Percentiles rank a stretch among this genome's conserved stretches.
These are phyloP conservation scores for Emydomyces testavorans DNA, from an alignment of 2,329 filamentous ascomycete genomes.

Conservation along the genomic window DNA sequence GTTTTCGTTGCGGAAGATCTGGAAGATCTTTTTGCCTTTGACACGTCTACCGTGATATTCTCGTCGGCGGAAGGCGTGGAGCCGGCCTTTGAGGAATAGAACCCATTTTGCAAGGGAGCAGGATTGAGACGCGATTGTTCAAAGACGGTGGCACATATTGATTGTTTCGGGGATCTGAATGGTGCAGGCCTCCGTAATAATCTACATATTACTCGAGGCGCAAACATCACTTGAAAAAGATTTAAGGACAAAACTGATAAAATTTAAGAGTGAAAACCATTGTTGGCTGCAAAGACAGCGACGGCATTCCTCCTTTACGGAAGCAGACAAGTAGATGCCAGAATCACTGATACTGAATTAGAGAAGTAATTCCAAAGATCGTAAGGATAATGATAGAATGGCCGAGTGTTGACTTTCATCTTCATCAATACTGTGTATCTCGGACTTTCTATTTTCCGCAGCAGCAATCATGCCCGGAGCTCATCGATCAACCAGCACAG, in stretches of 20 bases:
- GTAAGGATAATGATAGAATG: background rate
- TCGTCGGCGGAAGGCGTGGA: background rate
- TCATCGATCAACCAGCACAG: conserved; percentile 3
- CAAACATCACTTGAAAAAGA: conserved; percentile 7
- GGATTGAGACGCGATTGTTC: background rate
- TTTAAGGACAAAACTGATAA: background rate
- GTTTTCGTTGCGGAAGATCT: conserved; percentile 51
- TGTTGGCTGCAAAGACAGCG: conserved; percentile 8
- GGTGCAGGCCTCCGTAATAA: background rate
- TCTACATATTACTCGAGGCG: conserved; percentile 3
- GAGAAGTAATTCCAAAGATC: background rate
- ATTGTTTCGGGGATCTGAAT: background rate
- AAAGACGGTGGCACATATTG: background rate
- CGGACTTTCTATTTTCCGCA: no score
- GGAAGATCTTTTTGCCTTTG: conserved; percentile 35
- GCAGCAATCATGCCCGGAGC: no score
- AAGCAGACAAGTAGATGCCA: background rate
- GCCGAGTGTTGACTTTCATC: no score
- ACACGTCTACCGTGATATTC: conserved; percentile 7
- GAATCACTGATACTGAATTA: background rate
- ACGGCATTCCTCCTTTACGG: conserved; percentile 8
- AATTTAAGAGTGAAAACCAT: background rate
- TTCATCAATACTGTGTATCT: no score
- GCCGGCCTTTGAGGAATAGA: conserved; percentile 2
- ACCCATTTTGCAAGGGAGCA: background rate